A percentile compares a stretch with the other conserved stretches of the same genome.
These are phyloP conservation scores for Tuber aestivum DNA, from an alignment of 495 filamentous ascomycete genomes.

Conservation along the genomic window DNA sequence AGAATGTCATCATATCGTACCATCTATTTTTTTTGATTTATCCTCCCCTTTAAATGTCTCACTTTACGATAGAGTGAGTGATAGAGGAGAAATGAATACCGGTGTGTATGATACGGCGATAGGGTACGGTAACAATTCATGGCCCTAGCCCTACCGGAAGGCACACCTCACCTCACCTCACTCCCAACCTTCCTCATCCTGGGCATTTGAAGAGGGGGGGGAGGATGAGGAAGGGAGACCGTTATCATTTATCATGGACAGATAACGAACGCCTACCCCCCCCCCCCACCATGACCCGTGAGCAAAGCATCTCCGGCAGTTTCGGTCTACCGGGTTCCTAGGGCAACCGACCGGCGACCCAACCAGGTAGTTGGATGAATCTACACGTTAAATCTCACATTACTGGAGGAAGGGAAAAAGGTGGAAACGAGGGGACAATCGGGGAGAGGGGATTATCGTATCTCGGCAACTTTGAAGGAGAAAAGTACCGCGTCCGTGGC, in stretches of 20 bases:
- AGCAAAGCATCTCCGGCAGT: not conserved
- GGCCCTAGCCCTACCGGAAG: not conserved
- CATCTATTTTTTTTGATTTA: not conserved
- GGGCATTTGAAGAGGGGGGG: not conserved
- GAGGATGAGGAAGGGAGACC: not conserved
- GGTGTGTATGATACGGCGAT: not conserved
- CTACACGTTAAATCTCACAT: not conserved
- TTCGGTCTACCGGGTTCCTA: not conserved
- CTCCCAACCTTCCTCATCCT: not conserved
- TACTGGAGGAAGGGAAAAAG: not conserved
- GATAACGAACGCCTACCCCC: conserved; percentile 3
- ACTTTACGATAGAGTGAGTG: no score
- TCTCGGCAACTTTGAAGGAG: not conserved
- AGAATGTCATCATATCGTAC: not conserved
- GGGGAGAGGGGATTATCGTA: not conserved
- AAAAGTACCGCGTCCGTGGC: not conserved
- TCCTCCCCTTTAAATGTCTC: not conserved
- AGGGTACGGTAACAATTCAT: not conserved
- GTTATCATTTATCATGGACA: conserved; percentile 1
- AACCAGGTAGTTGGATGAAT: not conserved
- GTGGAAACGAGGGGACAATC: not conserved
- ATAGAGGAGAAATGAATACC: not conserved
- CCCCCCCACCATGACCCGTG: not conserved
- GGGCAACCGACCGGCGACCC: not conserved
- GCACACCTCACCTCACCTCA: not conserved